Evolutionary conservation across 176 grass and related monocot species (phyloP).

Genomic region (Aegilops tauschii): DNA sequence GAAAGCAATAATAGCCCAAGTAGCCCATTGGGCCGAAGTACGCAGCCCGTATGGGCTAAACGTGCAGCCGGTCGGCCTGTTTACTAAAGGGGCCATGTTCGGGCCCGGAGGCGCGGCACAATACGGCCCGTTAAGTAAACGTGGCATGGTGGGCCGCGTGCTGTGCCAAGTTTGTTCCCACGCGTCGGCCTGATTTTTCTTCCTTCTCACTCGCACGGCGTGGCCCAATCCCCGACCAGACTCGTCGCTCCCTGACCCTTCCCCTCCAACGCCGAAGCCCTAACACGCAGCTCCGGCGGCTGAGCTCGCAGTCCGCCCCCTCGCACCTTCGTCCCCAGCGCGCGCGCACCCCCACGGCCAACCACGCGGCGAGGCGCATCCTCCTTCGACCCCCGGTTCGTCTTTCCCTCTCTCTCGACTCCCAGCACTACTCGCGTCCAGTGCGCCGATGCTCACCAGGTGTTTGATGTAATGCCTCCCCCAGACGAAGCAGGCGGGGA

Average conservation of each 20-base stretch:
- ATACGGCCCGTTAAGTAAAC: neutral
- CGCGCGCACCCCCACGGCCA: neutral
- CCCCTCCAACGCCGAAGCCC: constrained; percentile 11
- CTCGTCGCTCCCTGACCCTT: neutral
- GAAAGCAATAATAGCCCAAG: too few species aligned
- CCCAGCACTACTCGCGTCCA: neutral
- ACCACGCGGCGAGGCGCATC: neutral
- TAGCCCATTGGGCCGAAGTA: too few species aligned
- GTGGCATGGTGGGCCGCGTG: neutral
- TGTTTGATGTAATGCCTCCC: neutral
- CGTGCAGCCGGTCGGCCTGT: too few species aligned
- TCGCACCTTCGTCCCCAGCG: neutral
- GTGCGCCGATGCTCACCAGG: neutral
- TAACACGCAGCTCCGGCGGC: neutral
- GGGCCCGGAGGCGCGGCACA: too few species aligned
- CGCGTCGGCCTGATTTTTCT: too few species aligned
- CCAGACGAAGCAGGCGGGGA: neutral
- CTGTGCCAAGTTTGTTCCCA: neutral
- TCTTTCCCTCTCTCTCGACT: neutral
- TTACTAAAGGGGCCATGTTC: too few species aligned
- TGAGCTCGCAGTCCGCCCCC: neutral
- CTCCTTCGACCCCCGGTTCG: neutral
- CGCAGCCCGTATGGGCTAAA: too few species aligned
- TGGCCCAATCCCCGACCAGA: neutral
- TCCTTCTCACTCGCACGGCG: neutral